These are phyloP conservation scores for Eremothecium cymbalariae DNA, from an alignment of 1,139 yeast species.

Conservation along the genomic window DNA sequence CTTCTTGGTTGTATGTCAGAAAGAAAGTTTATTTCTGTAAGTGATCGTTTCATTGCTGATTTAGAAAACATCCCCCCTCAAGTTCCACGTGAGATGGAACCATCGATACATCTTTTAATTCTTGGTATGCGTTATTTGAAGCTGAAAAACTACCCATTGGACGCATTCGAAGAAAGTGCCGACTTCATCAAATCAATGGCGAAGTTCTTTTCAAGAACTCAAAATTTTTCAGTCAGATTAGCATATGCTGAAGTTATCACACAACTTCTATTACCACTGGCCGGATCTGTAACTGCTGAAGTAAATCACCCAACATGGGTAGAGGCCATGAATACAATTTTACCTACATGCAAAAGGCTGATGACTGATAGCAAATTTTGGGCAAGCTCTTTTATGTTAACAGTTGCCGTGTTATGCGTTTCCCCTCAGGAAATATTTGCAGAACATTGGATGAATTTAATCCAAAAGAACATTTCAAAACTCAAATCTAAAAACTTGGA, in stretches of 20 bases:
- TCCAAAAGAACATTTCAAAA: constrained; percentile 43
- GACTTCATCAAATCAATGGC: constrained; percentile 81
- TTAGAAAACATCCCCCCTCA: constrained; percentile 67
- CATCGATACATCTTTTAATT: constrained; percentile 64
- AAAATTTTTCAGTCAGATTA: constrained; percentile 52
- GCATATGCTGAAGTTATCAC: constrained; percentile 84
- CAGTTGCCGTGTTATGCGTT: constrained; percentile 70
- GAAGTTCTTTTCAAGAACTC: constrained; percentile 65
- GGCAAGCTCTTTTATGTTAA: constrained; percentile 62
- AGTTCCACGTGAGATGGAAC: constrained; percentile 54
- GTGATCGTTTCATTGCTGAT: constrained; percentile 90
- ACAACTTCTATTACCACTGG: constrained; percentile 68
- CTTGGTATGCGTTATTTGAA: constrained; percentile 86
- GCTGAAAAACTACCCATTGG: constrained; percentile 77
- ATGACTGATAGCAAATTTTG: constrained; percentile 50
- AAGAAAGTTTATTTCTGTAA: constrained; percentile 72
- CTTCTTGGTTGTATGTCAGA: constrained; percentile 86
- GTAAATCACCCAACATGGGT: constrained; percentile 95
- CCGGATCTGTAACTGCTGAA: constrained; percentile 84
- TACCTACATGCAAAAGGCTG: constrained; percentile 41
- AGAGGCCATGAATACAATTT: constrained; percentile 62
- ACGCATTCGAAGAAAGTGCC: constrained; percentile 83
- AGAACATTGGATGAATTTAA: constrained; percentile 61
- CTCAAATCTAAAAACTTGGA: constrained; percentile 41
- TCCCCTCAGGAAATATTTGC: constrained; percentile 73